Evolutionary conservation across 2,329 filamentous ascomycete genomes (phyloP).

Genomic region (Neurospora sp.): DNA sequence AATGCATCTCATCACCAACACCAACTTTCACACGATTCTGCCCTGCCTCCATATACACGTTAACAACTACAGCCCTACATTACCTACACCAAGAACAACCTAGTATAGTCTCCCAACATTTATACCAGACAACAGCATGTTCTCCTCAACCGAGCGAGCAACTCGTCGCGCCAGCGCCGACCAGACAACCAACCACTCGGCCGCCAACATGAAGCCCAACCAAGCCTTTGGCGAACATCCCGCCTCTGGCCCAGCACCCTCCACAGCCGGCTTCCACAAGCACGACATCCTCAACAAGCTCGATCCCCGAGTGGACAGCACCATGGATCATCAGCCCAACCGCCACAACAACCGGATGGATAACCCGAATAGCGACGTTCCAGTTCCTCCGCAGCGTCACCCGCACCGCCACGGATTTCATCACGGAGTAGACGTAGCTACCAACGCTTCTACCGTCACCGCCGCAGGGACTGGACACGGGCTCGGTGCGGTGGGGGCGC

Average conservation of each 20-base stretch:
- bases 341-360: not conserved
- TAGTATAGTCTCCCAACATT: not conserved
- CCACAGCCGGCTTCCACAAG: slow-evolving; percentile 16
- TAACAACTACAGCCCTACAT: not conserved
- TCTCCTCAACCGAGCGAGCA: not conserved
- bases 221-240: slow-evolving; percentile 12
- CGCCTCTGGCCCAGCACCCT: slow-evolving; percentile 16
- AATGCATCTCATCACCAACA: not conserved
- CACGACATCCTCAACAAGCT: slow-evolving; percentile 20
- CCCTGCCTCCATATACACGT: not conserved
- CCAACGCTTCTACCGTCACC: not conserved
- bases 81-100: not conserved
- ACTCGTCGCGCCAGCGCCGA: not conserved
- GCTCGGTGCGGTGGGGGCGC: not conserved
- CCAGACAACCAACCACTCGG: not conserved
- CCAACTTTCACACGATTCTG: not conserved
- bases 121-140: not conserved
- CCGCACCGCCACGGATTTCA: not conserved
- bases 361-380: not conserved
- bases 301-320: slow-evolving; percentile 16
- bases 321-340: slow-evolving; percentile 11
- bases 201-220: not conserved
- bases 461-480: not conserved
- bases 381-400: not conserved
- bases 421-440: not conserved